Percentiles rank a stretch among this genome's conserved stretches.
Evolutionary conservation across 2,329 filamentous ascomycete genomes (phyloP).

Genomic region (Fusarium buxicola): DNA sequence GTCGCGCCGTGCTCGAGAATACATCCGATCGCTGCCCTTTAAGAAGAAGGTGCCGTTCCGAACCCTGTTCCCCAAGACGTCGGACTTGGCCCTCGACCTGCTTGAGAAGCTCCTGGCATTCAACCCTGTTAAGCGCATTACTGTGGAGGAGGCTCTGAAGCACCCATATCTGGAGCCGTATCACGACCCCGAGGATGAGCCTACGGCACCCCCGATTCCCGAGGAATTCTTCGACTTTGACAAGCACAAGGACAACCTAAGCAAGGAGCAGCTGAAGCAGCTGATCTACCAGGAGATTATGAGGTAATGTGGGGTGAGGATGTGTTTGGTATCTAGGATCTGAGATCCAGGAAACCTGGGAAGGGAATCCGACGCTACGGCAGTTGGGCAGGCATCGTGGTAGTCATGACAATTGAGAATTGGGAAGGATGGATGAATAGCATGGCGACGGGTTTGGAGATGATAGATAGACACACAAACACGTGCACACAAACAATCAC

Average conservation of each 20-base stretch:
- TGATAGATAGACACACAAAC: conserved; percentile 38
- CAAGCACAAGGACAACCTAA: conserved; percentile 99
- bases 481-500: conserved; percentile 24
- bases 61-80: conserved; percentile 98
- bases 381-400: conserved; percentile 9
- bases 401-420: conserved; percentile 19
- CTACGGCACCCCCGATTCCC: conserved; percentile 93
- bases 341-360: conserved; percentile 16
- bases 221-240: conserved; percentile 99
- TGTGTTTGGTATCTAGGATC: conserved; percentile 17
- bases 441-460: conserved; percentile 34
- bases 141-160: conserved; percentile 95
- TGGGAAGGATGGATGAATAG: conserved; percentile 21
- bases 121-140: conserved; percentile 98
- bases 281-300: conserved; percentile 98
- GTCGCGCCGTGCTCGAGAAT: conserved; percentile 94
- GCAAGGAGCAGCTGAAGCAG: conserved; percentile 97
- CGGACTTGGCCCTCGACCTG: conserved; percentile 92
- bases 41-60: conserved; percentile 99
- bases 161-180: conserved; percentile 99
- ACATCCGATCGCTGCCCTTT: conserved; percentile 97
- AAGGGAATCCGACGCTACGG: conserved; percentile 2
- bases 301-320: conserved; percentile 55
- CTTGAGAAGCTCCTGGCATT: conserved; percentile 96
- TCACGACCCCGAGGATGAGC: conserved; percentile 98